Evolutionary conservation across 2,329 filamentous ascomycete genomes (phyloP).

Genomic region (Arthroderma sp.): DNA sequence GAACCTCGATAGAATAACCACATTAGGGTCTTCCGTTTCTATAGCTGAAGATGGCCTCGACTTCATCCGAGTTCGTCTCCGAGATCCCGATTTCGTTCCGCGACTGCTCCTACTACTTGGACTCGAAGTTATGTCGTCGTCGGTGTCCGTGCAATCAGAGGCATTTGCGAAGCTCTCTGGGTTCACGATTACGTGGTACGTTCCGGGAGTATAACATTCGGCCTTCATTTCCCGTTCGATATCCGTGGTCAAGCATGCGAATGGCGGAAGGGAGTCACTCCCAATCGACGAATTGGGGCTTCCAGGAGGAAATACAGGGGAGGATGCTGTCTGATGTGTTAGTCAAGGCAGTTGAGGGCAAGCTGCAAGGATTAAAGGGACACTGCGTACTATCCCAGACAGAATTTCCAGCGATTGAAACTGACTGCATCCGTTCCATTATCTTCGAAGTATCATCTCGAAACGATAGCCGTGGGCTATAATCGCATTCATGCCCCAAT

Average conservation of each 20-base stretch:
- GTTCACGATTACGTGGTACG: constrained; percentile 43
- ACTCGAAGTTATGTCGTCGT: constrained; percentile 5
- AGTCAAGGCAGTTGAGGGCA: background rate
- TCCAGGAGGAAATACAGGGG: constrained; percentile 17
- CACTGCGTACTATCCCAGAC: constrained; percentile 43
- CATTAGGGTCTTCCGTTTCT: constrained; percentile 32
- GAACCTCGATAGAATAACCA: constrained; percentile 38
- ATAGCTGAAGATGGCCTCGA: constrained; percentile 4
- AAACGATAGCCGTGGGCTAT: constrained; percentile 43
- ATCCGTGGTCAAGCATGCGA: constrained; percentile 40
- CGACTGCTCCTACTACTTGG: constrained; percentile 18
- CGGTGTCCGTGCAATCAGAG: constrained; percentile 33
- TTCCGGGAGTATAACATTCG: constrained; percentile 37
- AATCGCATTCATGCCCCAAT: constrained; percentile 45
- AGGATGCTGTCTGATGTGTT: constrained; percentile 16
- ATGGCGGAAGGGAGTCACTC: constrained; percentile 41
- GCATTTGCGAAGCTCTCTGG: constrained; percentile 40
- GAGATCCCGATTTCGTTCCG: constrained; percentile 6
- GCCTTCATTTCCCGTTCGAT: constrained; percentile 48
- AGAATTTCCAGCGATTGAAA: constrained; percentile 37
- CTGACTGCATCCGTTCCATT: constrained; percentile 39
- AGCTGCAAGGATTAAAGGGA: constrained; percentile 2
- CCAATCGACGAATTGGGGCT: constrained; percentile 18
- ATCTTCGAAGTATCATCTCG: constrained; percentile 40
- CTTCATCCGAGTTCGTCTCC: background rate